These are phyloP conservation scores for Lachancea dasiensis DNA, from an alignment of 805 yeast species.

Conservation along the genomic window DNA sequence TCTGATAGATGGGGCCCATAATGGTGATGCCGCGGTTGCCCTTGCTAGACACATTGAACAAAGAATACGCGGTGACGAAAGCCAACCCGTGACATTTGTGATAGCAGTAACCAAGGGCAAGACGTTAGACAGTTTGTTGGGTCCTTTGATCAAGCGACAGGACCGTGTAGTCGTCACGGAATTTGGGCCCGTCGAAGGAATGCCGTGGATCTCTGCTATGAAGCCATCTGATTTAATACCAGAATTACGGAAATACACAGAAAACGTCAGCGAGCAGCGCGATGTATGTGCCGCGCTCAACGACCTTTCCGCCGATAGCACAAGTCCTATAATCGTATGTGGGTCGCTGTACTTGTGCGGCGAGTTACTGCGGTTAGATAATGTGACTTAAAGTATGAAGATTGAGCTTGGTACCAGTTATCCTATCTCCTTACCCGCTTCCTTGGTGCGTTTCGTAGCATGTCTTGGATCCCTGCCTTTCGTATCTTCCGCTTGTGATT, in stretches of 20 bases:
- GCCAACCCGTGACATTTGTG: constrained; percentile 42
- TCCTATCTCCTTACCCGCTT: constrained; percentile 3
- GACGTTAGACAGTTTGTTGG: constrained; percentile 45
- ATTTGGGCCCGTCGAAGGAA: constrained; percentile 70
- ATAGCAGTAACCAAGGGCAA: constrained; percentile 77
- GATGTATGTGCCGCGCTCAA: constrained; percentile 16
- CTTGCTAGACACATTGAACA: constrained; percentile 48
- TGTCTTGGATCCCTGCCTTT: not conserved
- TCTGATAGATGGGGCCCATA: constrained; percentile 90
- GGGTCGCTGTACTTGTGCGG: constrained; percentile 69
- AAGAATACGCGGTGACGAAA: constrained; percentile 12
- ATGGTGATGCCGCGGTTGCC: constrained; percentile 76
- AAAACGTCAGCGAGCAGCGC: constrained; percentile 23
- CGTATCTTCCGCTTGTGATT: not conserved
- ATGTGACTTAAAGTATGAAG: not conserved
- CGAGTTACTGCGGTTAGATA: constrained; percentile 33
- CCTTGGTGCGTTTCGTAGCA: constrained; percentile 9
- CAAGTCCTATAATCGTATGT: constrained; percentile 44
- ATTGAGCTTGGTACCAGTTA: too few species aligned
- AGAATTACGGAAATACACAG: constrained; percentile 25
- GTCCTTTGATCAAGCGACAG: constrained; percentile 40
- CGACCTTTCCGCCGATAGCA: not conserved
- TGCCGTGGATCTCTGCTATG: constrained; percentile 85
- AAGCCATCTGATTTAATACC: constrained; percentile 24
- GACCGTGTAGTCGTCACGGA: constrained; percentile 59